phyloP scores from a whole-genome alignment of 148 eudicot genomes.

The Rhododendron henanense region DNA sequence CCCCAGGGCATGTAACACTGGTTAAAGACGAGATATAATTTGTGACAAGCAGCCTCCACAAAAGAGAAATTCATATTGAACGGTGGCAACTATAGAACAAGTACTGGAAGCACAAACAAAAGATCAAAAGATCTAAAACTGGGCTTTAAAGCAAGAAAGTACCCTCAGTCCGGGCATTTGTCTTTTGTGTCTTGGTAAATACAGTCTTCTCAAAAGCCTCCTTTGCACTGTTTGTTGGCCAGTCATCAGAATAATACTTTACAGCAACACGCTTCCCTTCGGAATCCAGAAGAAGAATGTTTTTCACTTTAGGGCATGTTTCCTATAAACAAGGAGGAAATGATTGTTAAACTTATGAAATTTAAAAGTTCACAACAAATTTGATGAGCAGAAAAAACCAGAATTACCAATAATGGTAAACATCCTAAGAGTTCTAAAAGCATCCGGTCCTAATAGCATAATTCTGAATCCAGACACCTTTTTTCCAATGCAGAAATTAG shows the following conservation, averaged over 20 bases:
- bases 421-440: neutral
- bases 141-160: neutral
- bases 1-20: neutral
- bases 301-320: conserved; percentile 34
- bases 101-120: neutral
- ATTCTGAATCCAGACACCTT: neutral
- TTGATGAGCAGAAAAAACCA: neutral
- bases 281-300: conserved; percentile 37
- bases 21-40: neutral
- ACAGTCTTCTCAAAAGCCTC: conserved; percentile 39
- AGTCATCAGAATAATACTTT: conserved; percentile 39
- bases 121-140: neutral
- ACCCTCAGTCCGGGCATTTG: conserved; percentile 43
- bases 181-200: conserved; percentile 34
- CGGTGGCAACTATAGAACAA: neutral
- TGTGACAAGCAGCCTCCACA: neutral
- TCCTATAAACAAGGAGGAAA: conserved; percentile 25
- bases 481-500: neutral
- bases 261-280: conserved; percentile 45
- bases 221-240: conserved; percentile 42
- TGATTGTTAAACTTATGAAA: neutral
- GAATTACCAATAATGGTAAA: neutral
- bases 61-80: neutral
- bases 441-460: neutral
- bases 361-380: neutral